A percentile compares a stretch with the other conserved stretches of the same genome.
phyloP scores from a whole-genome alignment of 805 yeast genomes.

The Cyberlindnera maclurae region DNA sequence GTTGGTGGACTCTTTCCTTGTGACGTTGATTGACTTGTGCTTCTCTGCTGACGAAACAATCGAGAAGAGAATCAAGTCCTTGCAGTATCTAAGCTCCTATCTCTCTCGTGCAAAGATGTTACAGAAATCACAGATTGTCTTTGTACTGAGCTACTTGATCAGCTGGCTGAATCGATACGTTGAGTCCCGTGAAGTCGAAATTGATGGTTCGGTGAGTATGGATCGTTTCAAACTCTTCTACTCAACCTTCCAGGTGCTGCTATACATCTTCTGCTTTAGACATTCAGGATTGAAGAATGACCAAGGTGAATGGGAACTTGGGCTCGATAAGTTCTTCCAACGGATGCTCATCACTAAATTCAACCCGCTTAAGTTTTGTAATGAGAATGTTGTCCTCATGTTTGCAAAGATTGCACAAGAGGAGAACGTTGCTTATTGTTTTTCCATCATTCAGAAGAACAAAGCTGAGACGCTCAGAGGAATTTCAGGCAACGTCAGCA shows the following conservation, averaged over 20 bases:
- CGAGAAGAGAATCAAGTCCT: constrained; percentile 76
- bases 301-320: constrained; percentile 61
- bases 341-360: constrained; percentile 79
- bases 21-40: constrained; percentile 74
- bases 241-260: constrained; percentile 82
- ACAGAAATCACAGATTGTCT: constrained; percentile 63
- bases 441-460: constrained; percentile 86
- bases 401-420: constrained; percentile 90
- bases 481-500: constrained; percentile 26
- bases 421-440: constrained; percentile 87
- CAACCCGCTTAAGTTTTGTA: constrained; percentile 90
- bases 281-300: constrained; percentile 47
- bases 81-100: constrained; percentile 87
- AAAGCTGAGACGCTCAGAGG: constrained; percentile 44
- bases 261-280: constrained; percentile 89
- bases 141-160: constrained; percentile 74
- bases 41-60: constrained; percentile 61
- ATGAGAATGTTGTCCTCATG: constrained; percentile 86
- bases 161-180: constrained; percentile 82
- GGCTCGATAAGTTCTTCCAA: constrained; percentile 80
- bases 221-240: constrained; percentile 85
- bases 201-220: constrained; percentile 66
- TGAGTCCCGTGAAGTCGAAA: constrained; percentile 79
- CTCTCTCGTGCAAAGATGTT: constrained; percentile 80
- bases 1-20: constrained; percentile 78